Percentiles rank a stretch among this genome's conserved stretches.
Evolutionary conservation across 768 basidiomycete genomes (phyloP).

Genomic region (Macrolepiota albuminosa): DNA sequence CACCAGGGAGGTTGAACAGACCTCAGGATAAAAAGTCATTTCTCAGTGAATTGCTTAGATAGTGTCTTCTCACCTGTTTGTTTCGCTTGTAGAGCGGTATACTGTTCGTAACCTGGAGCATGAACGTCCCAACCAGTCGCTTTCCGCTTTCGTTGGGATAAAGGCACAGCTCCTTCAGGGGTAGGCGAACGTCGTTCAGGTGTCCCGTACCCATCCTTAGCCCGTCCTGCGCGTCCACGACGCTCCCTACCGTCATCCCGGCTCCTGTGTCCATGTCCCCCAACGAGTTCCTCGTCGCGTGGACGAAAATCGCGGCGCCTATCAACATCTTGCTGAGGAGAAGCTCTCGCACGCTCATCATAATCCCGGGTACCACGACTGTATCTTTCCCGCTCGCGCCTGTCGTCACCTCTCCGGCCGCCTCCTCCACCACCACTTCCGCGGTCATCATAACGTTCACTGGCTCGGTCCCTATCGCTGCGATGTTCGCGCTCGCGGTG

Average conservation of each 20-base stretch:
- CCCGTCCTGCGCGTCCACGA: conserved; percentile 31
- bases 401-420: conserved; percentile 41
- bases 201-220: conserved; percentile 53
- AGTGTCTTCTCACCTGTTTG: conserved; percentile 70
- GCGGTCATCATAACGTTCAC: conserved; percentile 29
- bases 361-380: conserved; percentile 38
- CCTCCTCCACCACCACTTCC: conserved; percentile 26
- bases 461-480: conserved; percentile 38
- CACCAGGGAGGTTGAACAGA: conserved; percentile 93
- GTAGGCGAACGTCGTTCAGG: conserved; percentile 86
- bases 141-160: conserved; percentile 84
- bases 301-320: conserved; percentile 42
- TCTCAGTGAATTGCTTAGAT: not conserved
- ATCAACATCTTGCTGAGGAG: conserved; percentile 43
- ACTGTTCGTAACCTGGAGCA: conserved; percentile 92
- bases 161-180: conserved; percentile 73
- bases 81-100: conserved; percentile 96
- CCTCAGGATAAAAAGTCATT: conserved; percentile 39
- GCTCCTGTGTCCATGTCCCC: conserved; percentile 31
- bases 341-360: conserved; percentile 40
- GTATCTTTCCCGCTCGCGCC: conserved; percentile 48
- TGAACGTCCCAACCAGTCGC: conserved; percentile 97
- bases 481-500: conserved; percentile 47
- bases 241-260: conserved; percentile 33
- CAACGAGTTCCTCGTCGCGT: conserved; percentile 36